Conservation (phyloP, 139 green algal genomes). For the Spirogloea muscicola region DNA sequence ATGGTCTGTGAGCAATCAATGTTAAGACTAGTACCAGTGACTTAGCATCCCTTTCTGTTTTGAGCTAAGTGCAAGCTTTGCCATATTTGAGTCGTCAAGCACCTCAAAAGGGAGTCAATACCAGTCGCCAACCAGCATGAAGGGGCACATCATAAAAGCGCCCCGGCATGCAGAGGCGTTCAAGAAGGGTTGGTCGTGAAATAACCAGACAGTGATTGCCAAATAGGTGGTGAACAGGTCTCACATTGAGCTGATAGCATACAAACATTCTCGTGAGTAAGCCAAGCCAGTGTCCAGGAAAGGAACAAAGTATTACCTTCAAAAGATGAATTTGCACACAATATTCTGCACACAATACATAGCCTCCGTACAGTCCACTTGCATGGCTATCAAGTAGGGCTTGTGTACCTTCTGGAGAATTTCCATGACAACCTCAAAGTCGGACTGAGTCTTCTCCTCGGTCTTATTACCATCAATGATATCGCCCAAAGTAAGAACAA, state of each 20-base stretch:
- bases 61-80: no score
- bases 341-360: background rate
- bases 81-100: no score
- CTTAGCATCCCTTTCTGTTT: no score
- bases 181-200: constrained; percentile 41
- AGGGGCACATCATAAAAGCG: constrained; percentile 54
- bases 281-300: background rate
- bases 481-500: constrained; percentile 62
- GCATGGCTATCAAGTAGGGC: background rate
- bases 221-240: constrained; percentile 56
- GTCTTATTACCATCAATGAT: constrained; percentile 64
- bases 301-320: background rate
- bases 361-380: background rate
- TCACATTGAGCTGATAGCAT: constrained; percentile 6
- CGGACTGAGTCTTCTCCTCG: constrained; percentile 10
- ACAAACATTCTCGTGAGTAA: background rate
- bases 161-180: constrained; percentile 45
- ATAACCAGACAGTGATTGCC: constrained; percentile 70
- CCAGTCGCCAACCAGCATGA: constrained; percentile 54
- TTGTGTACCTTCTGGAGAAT: constrained; percentile 18
- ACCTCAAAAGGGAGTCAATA: constrained; percentile 47
- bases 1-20: no score
- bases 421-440: constrained; percentile 36
- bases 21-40: no score
- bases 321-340: background rate